Base-by-base conservation (phyloP, 495 filamentous ascomycete species). In the Xylaria palmicola region DNA sequence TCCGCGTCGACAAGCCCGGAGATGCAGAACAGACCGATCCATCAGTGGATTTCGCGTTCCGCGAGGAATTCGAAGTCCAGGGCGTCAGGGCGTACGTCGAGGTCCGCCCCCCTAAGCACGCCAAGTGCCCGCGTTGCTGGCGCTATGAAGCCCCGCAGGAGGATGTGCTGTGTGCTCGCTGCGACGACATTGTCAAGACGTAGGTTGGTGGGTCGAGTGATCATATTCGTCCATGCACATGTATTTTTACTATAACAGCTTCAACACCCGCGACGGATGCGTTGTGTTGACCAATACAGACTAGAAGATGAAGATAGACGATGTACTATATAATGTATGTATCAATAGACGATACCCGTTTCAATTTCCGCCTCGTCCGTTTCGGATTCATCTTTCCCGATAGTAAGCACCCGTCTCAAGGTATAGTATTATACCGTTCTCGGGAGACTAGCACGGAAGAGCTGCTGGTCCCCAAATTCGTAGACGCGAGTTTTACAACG, bases 41-140 rank as follows among this genome's bases (percentile, higher is more conserved):
- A n/a, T 63, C 73, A 6, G 72, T 68, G 1, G 60, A 62, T 20
- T 91, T 86, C 85, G 77, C 75, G 39, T 88, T 84, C 62, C 70
- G 68, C 24, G 75, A 80, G 22, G 72, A 79, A 24, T 85, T 89
- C 55, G 81, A 86, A 45, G 67, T 84, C 2, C 73, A 65, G 39
- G 81, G 79, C 20, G 52, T 68, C 2, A 73, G 68, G 43, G 82
- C 81, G 53, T 76, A 58, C 1, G 88, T 85, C 12, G 73, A 85
- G 69, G 87, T 96, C 10, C 74, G 85, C 39, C 84, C 86, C n/a
- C 86, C 92, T 0, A 77, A 77, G 60, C 77, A 84, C 4, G 61
- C 63, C 43, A 98, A 98, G 68, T 98, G 93, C 66, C 80, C 84
- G 3, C 82, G 93, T 44, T 97, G 94, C 76, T 97, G 94, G 94